Evolutionary conservation across 306 rosid genomes (phyloP).

Genomic region (Glycine tomentella): DNA sequence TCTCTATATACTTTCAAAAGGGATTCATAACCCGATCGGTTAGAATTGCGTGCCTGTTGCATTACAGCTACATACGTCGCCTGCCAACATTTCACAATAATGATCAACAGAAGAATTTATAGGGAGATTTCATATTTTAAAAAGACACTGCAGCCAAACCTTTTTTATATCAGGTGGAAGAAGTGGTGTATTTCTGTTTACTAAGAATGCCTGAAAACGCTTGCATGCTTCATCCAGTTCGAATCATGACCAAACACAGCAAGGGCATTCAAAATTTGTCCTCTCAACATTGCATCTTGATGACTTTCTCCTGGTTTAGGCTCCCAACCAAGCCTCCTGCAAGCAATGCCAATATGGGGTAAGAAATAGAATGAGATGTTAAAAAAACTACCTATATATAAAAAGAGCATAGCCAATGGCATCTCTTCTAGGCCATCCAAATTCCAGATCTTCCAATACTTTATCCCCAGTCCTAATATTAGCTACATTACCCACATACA

Average conservation of each 20-base stretch:
- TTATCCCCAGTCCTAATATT: neutral
- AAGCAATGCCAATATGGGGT: conserved; percentile 37
- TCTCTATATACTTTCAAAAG: conserved; percentile 84
- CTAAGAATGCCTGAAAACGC: conserved; percentile 78
- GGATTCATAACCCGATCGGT: conserved; percentile 72
- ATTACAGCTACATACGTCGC: conserved; percentile 88
- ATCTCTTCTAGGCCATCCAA: conserved; percentile 16
- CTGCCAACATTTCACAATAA: conserved; percentile 62
- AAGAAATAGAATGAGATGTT: conserved; percentile 39
- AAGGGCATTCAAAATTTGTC: conserved; percentile 87
- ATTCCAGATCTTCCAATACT: neutral
- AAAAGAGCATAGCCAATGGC: conserved; percentile 1
- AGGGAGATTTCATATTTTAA: conserved; percentile 15
- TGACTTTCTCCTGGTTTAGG: conserved; percentile 67
- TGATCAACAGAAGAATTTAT: conserved; percentile 38
- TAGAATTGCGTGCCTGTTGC: conserved; percentile 63
- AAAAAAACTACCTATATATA: conserved; percentile 19
- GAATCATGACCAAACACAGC: conserved; percentile 72
- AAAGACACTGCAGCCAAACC: conserved; percentile 58
- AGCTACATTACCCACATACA: conserved; percentile 15
- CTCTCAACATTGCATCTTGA: conserved; percentile 93
- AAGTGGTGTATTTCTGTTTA: conserved; percentile 79
- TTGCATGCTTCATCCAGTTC: conserved; percentile 76
- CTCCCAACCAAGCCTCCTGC: conserved; percentile 97
- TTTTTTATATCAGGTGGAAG: conserved; percentile 91